phyloP scores from a whole-genome alignment of 2,329 filamentous ascomycete species.

The Cladosporium sp. region DNA sequence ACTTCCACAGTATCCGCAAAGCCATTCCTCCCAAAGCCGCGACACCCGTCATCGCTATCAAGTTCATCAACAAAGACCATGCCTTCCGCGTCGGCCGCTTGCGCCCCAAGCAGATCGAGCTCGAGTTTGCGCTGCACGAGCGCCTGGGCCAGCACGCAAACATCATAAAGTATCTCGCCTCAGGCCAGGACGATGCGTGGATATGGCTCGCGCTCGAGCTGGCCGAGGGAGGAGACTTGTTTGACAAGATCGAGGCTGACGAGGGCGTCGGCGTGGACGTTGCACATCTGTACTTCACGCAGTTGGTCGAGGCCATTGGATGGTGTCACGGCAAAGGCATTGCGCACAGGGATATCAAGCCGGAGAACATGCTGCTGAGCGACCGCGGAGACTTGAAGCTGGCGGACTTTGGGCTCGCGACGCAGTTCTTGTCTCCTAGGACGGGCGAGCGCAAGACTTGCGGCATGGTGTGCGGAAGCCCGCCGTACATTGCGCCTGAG shows the following conservation, averaged over 20 bases:
- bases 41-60: conserved; percentile 87
- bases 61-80: conserved; percentile 97
- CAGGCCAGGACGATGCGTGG: conserved; percentile 83
- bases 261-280: conserved; percentile 92
- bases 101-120: conserved; percentile 81
- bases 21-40: conserved; percentile 71
- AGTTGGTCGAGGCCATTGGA: conserved; percentile 84
- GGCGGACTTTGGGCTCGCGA: conserved; percentile 94
- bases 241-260: conserved; percentile 99
- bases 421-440: conserved; percentile 76
- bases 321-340: conserved; percentile 97
- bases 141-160: conserved; percentile 82
- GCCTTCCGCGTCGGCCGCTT: conserved; percentile 86
- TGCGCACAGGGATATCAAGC: conserved; percentile 73
- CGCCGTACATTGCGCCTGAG: conserved; percentile 96
- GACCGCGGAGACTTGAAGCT: conserved; percentile 85
- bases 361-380: conserved; percentile 91
- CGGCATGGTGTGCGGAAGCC: conserved; percentile 88
- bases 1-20: conserved; percentile 75
- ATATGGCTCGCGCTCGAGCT: conserved; percentile 98
- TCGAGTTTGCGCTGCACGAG: conserved; percentile 88
- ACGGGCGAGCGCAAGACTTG: conserved; percentile 80
- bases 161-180: conserved; percentile 88
- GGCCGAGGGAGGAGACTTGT: conserved; percentile 91
- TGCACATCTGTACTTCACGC: conserved; percentile 92